Percentiles rank a stretch among this genome's conserved stretches.
Evolutionary conservation across 257 asterid species (phyloP).

Genomic region (Linderniella brevidens): DNA sequence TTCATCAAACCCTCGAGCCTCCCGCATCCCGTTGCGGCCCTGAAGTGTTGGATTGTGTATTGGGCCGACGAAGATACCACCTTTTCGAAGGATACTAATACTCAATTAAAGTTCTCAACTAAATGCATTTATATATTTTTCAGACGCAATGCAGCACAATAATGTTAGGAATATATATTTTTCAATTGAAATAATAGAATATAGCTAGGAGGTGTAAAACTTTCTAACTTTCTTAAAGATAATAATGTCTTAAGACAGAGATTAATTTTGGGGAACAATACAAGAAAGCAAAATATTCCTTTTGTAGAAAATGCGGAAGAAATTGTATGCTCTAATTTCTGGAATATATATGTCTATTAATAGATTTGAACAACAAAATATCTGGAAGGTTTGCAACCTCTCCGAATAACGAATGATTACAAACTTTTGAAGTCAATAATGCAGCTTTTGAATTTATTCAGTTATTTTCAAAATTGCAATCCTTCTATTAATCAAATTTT

Average conservation of each 20-base stretch:
- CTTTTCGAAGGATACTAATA: not conserved
- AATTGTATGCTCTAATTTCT: not conserved
- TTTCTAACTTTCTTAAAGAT: too few species aligned
- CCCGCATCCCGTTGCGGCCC: conserved; percentile 70
- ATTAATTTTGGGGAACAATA: too few species aligned
- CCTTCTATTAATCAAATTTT: too few species aligned
- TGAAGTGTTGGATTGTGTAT: conserved; percentile 70
- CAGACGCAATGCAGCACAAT: not conserved
- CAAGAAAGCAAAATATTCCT: not conserved
- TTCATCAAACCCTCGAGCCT: conserved; percentile 40
- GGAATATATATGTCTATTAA: too few species aligned
- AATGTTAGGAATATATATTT: not conserved
- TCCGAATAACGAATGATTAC: too few species aligned
- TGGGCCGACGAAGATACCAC: conserved; percentile 70
- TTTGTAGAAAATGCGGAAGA: not conserved
- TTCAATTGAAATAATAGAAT: too few species aligned
- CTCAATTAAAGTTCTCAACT: conserved; percentile 2
- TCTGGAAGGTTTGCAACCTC: not conserved
- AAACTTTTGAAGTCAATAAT: not conserved
- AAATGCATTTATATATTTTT: conserved; percentile 3
- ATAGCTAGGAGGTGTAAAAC: too few species aligned
- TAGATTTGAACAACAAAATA: too few species aligned
- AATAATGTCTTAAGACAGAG: too few species aligned
- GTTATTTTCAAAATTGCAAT: not conserved
- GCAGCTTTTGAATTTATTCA: not conserved